Evolutionary conservation across 495 filamentous ascomycete species (phyloP).

Genomic region (Penicillium goetzii): DNA sequence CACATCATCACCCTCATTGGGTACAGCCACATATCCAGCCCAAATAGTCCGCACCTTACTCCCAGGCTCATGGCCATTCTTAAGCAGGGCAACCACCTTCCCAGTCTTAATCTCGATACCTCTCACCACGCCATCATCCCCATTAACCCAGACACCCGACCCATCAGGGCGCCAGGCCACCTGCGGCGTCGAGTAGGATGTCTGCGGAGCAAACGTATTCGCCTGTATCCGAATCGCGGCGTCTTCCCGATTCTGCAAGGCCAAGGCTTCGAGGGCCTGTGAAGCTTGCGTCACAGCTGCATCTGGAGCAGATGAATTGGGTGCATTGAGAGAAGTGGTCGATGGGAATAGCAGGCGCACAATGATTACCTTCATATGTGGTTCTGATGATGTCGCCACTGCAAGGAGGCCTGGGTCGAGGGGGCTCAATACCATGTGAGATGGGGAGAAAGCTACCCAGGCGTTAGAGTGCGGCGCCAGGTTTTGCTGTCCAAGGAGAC

Average conservation of each 20-base stretch:
- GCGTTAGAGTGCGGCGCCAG: slow-evolving; percentile 66
- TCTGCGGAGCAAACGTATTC: slow-evolving; percentile 68
- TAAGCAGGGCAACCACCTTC: slow-evolving; percentile 55
- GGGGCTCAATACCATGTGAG: slow-evolving; percentile 60
- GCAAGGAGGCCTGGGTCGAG: slow-evolving; percentile 59
- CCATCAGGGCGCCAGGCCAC: slow-evolving; percentile 68
- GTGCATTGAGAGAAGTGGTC: slow-evolving; percentile 10
- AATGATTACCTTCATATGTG: slow-evolving; percentile 69
- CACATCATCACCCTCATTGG: slow-evolving; percentile 28
- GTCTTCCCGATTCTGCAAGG: slow-evolving; percentile 59
- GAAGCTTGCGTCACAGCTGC: slow-evolving; percentile 47
- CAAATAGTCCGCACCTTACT: slow-evolving; percentile 69
- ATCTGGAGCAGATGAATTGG: slow-evolving; percentile 18
- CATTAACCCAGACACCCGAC: slow-evolving; percentile 69
- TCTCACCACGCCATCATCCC: slow-evolving; percentile 67
- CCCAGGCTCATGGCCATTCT: slow-evolving; percentile 59
- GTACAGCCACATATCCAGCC: slow-evolving; percentile 56
- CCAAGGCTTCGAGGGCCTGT: slow-evolving; percentile 52
- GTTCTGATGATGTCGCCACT: slow-evolving; percentile 63
- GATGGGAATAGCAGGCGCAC: slow-evolving; percentile 60
- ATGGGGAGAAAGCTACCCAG: slow-evolving; percentile 67
- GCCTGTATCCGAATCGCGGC: slow-evolving; percentile 62
- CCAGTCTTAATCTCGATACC: slow-evolving; percentile 66
- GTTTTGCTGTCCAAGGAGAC: slow-evolving; percentile 59
- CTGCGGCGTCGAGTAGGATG: slow-evolving; percentile 67